Conservation (phyloP, 2,329 filamentous ascomycete genomes). For the Penicillium sclerotigenum region DNA sequence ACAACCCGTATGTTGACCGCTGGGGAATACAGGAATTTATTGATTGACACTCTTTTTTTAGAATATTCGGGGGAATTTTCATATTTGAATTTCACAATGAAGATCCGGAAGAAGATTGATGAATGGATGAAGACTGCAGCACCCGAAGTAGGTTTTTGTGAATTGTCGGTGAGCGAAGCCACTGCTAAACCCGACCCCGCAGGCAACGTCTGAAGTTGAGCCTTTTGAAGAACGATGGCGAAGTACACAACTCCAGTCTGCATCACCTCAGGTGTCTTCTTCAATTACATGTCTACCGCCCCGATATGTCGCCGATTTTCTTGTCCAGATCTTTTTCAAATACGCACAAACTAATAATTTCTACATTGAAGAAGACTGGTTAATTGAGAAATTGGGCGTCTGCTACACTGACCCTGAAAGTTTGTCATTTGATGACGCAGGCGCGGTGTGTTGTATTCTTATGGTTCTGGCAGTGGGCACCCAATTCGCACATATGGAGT, state of each 20-base stretch:
- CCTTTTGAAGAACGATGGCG: constrained; percentile 44
- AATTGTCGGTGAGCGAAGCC: not conserved
- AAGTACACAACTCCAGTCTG: constrained; percentile 42
- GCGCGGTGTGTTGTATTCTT: constrained; percentile 42
- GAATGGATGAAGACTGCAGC: constrained; percentile 42
- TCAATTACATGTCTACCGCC: constrained; percentile 43
- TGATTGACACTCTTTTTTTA: constrained; percentile 10
- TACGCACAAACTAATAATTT: constrained; percentile 46
- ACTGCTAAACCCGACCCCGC: constrained; percentile 7
- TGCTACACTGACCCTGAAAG: constrained; percentile 39
- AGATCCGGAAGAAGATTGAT: constrained; percentile 43
- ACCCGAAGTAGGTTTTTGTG: constrained; percentile 31
- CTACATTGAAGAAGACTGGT: constrained; percentile 44
- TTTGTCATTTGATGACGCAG: constrained; percentile 39
- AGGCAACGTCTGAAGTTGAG: constrained; percentile 39
- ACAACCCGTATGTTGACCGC: constrained; percentile 34
- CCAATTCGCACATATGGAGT: constrained; percentile 46
- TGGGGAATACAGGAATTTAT: not conserved
- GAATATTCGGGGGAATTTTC: constrained; percentile 48
- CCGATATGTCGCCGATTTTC: constrained; percentile 44
- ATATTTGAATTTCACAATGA: constrained; percentile 46
- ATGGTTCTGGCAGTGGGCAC: constrained; percentile 46
- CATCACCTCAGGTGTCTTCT: constrained; percentile 36
- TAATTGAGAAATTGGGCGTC: constrained; percentile 38
- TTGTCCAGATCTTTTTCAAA: constrained; percentile 45